phyloP scores from a whole-genome alignment of 2,329 filamentous ascomycete genomes.

The Aspergillus persii region DNA sequence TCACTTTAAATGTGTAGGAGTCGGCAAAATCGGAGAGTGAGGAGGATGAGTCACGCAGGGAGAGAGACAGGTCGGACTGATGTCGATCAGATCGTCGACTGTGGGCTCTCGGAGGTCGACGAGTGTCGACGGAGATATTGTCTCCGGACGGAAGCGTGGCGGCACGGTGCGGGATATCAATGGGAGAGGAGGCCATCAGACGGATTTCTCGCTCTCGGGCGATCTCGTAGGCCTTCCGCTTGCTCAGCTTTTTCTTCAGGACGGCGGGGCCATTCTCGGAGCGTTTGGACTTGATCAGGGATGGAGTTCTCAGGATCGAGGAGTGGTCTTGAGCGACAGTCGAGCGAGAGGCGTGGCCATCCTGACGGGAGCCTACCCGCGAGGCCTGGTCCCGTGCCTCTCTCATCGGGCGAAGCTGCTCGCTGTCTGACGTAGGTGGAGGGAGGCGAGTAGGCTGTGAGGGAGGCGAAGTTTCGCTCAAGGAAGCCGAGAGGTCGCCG shows the following conservation, averaged over 20 bases:
- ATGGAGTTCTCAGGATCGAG: conserved; percentile 46
- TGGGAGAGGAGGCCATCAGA: conserved; percentile 69
- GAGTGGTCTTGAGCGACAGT: conserved; percentile 40
- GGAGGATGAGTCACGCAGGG: conserved; percentile 71
- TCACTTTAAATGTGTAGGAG: conserved; percentile 74
- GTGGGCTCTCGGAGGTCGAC: conserved; percentile 42
- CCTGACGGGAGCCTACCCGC: conserved; percentile 10
- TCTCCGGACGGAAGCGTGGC: conserved; percentile 52
- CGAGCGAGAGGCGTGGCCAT: conserved; percentile 33
- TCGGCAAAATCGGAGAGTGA: conserved; percentile 74
- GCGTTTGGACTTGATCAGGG: conserved; percentile 57
- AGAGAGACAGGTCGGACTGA: conserved; percentile 71
- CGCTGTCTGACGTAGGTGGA: conserved; percentile 22
- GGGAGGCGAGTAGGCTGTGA: conserved; percentile 16
- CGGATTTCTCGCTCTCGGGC: conserved; percentile 84
- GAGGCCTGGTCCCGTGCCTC: conserved; percentile 7
- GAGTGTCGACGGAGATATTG: conserved; percentile 59
- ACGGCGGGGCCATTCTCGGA: conserved; percentile 56
- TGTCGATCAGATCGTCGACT: conserved; percentile 60
- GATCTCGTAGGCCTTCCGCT: conserved; percentile 71
- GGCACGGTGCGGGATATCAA: conserved; percentile 61
- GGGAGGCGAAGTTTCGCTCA: conserved; percentile 14
- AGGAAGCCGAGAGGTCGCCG: conserved; percentile 17
- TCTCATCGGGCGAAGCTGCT: conserved; percentile 20
- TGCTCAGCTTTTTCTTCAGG: conserved; percentile 70